Evolutionary conservation across 192 early-diverging fungal species (phyloP), one percentile per base, ranked within the genome.

Genomic region (Entrophospora sp.): DNA sequence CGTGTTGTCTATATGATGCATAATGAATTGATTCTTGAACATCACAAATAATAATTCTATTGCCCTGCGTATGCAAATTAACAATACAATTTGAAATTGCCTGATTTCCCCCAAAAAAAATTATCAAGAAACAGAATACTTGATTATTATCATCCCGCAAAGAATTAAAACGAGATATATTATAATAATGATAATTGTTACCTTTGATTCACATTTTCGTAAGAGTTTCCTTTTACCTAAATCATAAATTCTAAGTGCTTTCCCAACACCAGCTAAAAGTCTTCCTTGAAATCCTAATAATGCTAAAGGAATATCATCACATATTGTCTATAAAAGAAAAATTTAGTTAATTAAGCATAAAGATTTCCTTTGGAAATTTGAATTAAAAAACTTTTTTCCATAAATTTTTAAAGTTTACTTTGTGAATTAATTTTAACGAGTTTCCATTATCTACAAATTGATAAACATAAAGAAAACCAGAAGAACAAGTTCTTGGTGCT

Each of bases 151-250:
- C n/a, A n/a, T n/a, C n/a, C n/a, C n/a, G n/a, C n/a, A n/a, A n/a
- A n/a, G n/a, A n/a, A n/a, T n/a, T n/a, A n/a, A n/a, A n/a, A n/a
- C n/a, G n/a, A n/a, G n/a, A n/a, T n/a, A n/a, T n/a, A n/a, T n/a
- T n/a, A n/a, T n/a, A n/a, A n/a, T n/a, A n/a, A n/a, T n/a, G n/a
- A n/a, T n/a, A n/a, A n/a, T n/a, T n/a, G n/a, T n/a, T n/a, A 83
- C 85, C 77, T 84, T 86, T 55, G 83, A 79, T 79, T 97, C 95
- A 58, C 91, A 92, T 64, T 96, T 96, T 58, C 87, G 73, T 27
- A 99, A 84, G 70, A 99, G 71, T 71, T 90, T 91, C 69, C 87
- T 86, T 69, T 87, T 89, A 16, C 97, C 97, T 28, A 96, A 58
- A 69, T 93, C 95, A 67, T 97, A 99, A 44, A 99, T 89, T 7